Evolutionary conservation across 2,329 filamentous ascomycete genomes (phyloP), one percentile per base, ranked within the genome.

Genomic region (Chaetomium sp.): DNA sequence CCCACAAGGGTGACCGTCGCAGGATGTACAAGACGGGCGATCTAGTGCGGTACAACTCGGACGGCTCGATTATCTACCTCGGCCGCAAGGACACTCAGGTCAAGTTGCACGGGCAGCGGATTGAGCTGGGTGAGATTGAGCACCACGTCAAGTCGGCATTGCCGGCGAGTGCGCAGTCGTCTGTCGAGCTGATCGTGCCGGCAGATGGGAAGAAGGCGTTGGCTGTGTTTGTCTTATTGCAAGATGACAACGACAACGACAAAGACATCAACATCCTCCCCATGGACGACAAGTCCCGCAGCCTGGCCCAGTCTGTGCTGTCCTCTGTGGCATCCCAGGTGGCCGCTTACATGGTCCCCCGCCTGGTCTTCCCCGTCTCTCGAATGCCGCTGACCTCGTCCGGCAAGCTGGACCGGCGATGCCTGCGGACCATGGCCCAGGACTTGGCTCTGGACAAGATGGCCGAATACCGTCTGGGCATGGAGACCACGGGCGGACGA

Each of bases 71-170:
- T 5, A 58, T 68, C 0, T 76, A 70, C 51, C 58, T 77, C 46
- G 78, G 77, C 51, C 71, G 79, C 42, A 78, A 77, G 58, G 79
- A 82, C 62, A 72, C 71, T 0, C 79, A 81, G 63, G 72, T 81
- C 45, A 82, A 82, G 64, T 64, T 82, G n/a, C 72, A 74, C 33
- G 82, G 82, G 36, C 80, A 74, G 53, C 65, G 78, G 52, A 69
- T 79, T 54, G 82, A 76, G 65, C 68, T 77, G 5, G 63, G 60
- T 19, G 64, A 66, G 59, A 62, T 66, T 33, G 64, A 66, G 49
- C 57, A 62, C 6, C 72, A 72, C 32, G 66, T 68, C 36, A 73
- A 55, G 59, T 67, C 59, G 52, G 65, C 74, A 12, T 14, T 55
- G 33, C 75, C 76, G 0, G 54, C 66, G 0, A 70, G 70, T 2